Evolutionary conservation across 768 basidiomycete genomes (phyloP).

Genomic region (Boletus pseudopeckii): DNA sequence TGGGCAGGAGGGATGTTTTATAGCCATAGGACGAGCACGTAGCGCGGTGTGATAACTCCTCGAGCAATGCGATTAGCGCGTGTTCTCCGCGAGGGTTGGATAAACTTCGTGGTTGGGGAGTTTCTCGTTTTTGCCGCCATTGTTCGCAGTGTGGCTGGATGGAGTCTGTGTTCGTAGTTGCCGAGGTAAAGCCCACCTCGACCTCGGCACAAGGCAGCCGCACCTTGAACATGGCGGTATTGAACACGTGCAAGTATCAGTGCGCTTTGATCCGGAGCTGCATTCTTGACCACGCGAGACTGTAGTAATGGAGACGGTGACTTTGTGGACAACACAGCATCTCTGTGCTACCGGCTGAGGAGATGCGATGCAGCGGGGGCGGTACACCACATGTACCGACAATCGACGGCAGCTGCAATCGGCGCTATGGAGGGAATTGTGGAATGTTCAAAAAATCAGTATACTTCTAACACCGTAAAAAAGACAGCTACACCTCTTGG

Average conservation of each 20-base stretch:
- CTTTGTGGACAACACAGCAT: not conserved
- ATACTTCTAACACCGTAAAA: no score
- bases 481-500: no score
- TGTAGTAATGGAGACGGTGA: not conserved
- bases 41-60: slow-evolving; percentile 11
- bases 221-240: slow-evolving; percentile 3
- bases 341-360: not conserved
- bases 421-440: no score
- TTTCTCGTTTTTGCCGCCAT: slow-evolving; percentile 9
- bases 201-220: slow-evolving; percentile 12
- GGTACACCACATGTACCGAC: no score
- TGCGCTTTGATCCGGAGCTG: slow-evolving; percentile 17
- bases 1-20: slow-evolving; percentile 21
- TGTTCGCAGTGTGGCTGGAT: slow-evolving; percentile 9
- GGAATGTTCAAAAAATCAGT: no score
- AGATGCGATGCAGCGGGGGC: not conserved
- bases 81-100: slow-evolving; percentile 30
- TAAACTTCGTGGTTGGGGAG: slow-evolving; percentile 13
- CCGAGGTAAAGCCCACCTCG: slow-evolving; percentile 15
- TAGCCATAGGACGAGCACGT: slow-evolving; percentile 15
- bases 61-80: slow-evolving; percentile 27
- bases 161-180: slow-evolving; percentile 10
- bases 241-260: slow-evolving; percentile 15
- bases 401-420: no score
- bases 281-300: slow-evolving; percentile 19